These are phyloP conservation scores for Neofusicoccum cordaticola DNA, from an alignment of 2,329 filamentous ascomycete species.

Conservation along the genomic window DNA sequence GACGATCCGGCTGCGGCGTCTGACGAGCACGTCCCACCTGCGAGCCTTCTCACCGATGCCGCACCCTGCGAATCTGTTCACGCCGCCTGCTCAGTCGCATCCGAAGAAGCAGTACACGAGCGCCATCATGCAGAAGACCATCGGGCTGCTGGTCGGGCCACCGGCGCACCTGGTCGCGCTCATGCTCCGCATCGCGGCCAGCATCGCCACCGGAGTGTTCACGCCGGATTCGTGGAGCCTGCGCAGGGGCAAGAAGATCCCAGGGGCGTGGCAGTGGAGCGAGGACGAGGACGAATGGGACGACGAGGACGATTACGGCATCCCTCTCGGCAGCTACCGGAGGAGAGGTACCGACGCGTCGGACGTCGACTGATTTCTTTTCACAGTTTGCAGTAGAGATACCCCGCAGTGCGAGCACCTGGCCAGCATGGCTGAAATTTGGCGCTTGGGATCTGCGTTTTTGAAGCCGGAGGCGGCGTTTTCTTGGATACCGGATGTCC, in stretches of 20 bases:
- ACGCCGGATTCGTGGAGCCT: constrained; percentile 35
- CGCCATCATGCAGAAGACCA: constrained; percentile 72
- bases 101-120: constrained; percentile 32
- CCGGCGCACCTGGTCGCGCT: constrained; percentile 73
- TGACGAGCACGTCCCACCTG: constrained; percentile 52
- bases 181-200: constrained; percentile 77
- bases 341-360: background rate
- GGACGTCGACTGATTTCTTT: constrained; percentile 14
- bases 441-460: background rate
- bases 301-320: constrained; percentile 56
- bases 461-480: background rate
- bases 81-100: constrained; percentile 43
- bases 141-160: constrained; percentile 73
- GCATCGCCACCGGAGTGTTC: constrained; percentile 56
- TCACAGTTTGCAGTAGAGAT: background rate
- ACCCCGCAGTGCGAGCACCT: background rate
- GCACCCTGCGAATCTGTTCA: constrained; percentile 64
- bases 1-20: constrained; percentile 35
- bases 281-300: constrained; percentile 53
- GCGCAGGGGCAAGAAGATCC: constrained; percentile 31
- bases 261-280: constrained; percentile 59
- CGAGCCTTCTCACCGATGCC: constrained; percentile 66
- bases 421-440: background rate
- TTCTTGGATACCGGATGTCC: background rate
- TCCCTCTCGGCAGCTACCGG: constrained; percentile 37